Conservation (phyloP, 306 rosid genomes). For the Benincasa hispida region DNA sequence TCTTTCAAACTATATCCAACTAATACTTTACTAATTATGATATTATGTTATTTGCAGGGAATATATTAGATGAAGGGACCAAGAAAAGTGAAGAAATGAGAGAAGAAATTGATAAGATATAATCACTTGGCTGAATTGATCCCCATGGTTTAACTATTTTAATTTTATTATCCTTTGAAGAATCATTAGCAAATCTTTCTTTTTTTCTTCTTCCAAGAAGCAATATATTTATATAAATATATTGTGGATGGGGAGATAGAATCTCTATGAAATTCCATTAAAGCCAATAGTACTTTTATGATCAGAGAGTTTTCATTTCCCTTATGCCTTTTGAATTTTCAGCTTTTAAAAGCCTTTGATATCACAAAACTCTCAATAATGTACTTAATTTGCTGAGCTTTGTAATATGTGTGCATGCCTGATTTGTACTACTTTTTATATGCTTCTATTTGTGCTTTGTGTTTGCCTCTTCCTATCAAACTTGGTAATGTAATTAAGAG, state of each 20-base stretch:
- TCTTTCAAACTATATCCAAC: too few relatives aligned
- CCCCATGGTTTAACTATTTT: too few relatives aligned
- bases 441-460: neutral
- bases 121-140: too few relatives aligned
- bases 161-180: too few relatives aligned
- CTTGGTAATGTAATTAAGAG: neutral
- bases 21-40: too few relatives aligned
- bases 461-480: neutral
- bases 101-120: neutral
- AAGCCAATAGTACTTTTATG: neutral
- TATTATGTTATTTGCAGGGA: neutral
- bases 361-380: constrained; percentile 1
- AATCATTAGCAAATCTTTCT: too few relatives aligned
- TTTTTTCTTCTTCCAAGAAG: too few relatives aligned
- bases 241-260: neutral
- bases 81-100: neutral
- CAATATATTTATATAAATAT: neutral
- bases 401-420: neutral
- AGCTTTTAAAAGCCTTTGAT: constrained; percentile 1
- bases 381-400: constrained; percentile 1
- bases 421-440: neutral
- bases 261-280: neutral
- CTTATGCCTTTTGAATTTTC: neutral
- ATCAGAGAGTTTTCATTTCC: neutral
- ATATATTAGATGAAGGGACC: neutral